Conservation (phyloP, 371 early-diverging fungal species). For the Actinomucor elegans region DNA sequence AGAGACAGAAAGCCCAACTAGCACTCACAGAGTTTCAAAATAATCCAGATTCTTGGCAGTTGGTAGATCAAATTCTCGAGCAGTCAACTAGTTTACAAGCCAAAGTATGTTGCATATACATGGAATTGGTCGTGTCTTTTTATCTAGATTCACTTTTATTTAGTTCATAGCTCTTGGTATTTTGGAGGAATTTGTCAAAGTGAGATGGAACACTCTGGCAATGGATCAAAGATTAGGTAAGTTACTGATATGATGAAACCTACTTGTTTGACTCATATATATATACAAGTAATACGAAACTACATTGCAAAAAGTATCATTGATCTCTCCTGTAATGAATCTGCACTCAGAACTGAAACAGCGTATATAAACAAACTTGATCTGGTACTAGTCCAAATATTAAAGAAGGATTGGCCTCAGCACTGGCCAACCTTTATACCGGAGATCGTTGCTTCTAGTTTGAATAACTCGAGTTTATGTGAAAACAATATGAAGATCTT, state of each 20-base stretch:
- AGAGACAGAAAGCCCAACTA: conserved; percentile 76
- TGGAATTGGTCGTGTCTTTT: too few relatives aligned
- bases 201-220: conserved; percentile 93
- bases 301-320: conserved; percentile 85
- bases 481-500: conserved; percentile 98
- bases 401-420: conserved; percentile 99
- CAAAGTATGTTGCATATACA: conserved; percentile 72
- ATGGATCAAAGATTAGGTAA: conserved; percentile 79
- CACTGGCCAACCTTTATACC: conserved; percentile 98
- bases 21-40: conserved; percentile 89
- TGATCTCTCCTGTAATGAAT: conserved; percentile 75
- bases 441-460: conserved; percentile 91
- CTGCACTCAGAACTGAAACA: conserved; percentile 60
- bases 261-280: too few relatives aligned
- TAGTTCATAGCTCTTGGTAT: conserved; percentile 91
- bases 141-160: too few relatives aligned
- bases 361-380: conserved; percentile 84
- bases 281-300: conserved; percentile 77
- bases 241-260: too few relatives aligned
- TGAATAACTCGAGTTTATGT: conserved; percentile 85
- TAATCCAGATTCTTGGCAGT: conserved; percentile 91
- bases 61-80: conserved; percentile 90
- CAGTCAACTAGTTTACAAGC: conserved; percentile 72
- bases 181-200: conserved; percentile 92
- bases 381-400: conserved; percentile 90